Evolutionary conservation across 2,329 filamentous ascomycete species (phyloP).

Genomic region (Epichloe typhina): DNA sequence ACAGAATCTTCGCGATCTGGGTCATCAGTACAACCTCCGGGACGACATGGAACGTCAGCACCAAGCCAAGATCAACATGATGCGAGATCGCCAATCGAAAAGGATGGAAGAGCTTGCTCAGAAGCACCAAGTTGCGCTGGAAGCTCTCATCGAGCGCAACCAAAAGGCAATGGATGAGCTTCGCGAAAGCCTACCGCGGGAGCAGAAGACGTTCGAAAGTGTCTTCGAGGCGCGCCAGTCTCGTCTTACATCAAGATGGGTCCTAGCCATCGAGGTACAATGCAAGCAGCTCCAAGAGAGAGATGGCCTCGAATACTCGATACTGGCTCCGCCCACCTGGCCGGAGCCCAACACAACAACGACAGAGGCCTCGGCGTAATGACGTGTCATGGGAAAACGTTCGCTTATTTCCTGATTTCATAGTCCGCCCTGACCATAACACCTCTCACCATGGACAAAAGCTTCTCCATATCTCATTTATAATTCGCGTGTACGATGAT

Average conservation of each 20-base stretch:
- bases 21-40: constrained; percentile 46
- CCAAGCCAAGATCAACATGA: constrained; percentile 48
- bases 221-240: constrained; percentile 32
- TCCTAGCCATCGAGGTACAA: constrained; percentile 37
- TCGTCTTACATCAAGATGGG: constrained; percentile 37
- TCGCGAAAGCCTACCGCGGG: constrained; percentile 31
- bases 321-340: constrained; percentile 20
- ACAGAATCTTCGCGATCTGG: constrained; percentile 43
- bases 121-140: constrained; percentile 39
- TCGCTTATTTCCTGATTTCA: neutral
- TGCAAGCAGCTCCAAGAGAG: constrained; percentile 37
- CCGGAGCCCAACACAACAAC: constrained; percentile 6
- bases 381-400: neutral
- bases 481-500: neutral
- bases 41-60: constrained; percentile 47
- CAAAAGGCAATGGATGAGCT: constrained; percentile 35
- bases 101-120: constrained; percentile 45
- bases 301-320: constrained; percentile 29
- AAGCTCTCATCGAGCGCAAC: constrained; percentile 31
- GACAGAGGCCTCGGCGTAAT: neutral
- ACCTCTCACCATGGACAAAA: neutral
- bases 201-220: constrained; percentile 33
- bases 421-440: neutral
- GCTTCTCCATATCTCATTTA: neutral
- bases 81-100: constrained; percentile 51